phyloP scores from a whole-genome alignment of 805 yeast species.

The Blastobotrys robertii region DNA sequence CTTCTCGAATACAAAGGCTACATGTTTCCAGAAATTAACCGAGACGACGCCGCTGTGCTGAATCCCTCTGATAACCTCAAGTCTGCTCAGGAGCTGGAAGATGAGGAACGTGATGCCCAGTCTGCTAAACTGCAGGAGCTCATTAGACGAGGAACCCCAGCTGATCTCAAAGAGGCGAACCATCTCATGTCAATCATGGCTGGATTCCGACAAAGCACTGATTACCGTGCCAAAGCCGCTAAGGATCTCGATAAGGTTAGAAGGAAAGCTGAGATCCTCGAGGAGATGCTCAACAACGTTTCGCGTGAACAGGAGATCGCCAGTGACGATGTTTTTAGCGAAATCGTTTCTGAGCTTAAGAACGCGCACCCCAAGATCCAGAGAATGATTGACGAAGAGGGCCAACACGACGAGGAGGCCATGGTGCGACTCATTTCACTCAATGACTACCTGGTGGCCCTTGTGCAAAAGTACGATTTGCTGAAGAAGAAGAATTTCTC shows the following conservation, averaged over 20 bases:
- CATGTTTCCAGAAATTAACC: conserved; percentile 81
- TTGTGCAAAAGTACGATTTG: conserved; percentile 55
- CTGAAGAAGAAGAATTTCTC: conserved; percentile 54
- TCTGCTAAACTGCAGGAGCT: conserved; percentile 92
- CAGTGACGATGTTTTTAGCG: conserved; percentile 63
- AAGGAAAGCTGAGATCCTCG: conserved; percentile 76
- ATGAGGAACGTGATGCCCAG: conserved; percentile 88
- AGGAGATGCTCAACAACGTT: conserved; percentile 62
- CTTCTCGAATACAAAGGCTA: conserved; percentile 84
- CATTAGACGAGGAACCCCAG: conserved; percentile 90
- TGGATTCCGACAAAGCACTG: conserved; percentile 81
- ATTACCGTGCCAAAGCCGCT: conserved; percentile 67
- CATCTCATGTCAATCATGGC: conserved; percentile 97
- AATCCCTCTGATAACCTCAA: conserved; percentile 82
- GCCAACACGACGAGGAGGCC: conserved; percentile 51
- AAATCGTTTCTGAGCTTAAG: conserved; percentile 68
- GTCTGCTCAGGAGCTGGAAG: conserved; percentile 80
- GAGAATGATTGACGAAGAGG: conserved; percentile 72
- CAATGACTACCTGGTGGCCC: conserved; percentile 65
- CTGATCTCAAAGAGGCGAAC: conserved; percentile 92
- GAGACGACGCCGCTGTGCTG: conserved; percentile 86
- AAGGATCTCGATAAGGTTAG: conserved; percentile 77
- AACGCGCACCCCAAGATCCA: conserved; percentile 80
- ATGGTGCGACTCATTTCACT: conserved; percentile 56
- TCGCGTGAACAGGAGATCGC: conserved; percentile 28